Conservation (phyloP, 306 rosid species). For the Pterocarpus macrocarpus region DNA sequence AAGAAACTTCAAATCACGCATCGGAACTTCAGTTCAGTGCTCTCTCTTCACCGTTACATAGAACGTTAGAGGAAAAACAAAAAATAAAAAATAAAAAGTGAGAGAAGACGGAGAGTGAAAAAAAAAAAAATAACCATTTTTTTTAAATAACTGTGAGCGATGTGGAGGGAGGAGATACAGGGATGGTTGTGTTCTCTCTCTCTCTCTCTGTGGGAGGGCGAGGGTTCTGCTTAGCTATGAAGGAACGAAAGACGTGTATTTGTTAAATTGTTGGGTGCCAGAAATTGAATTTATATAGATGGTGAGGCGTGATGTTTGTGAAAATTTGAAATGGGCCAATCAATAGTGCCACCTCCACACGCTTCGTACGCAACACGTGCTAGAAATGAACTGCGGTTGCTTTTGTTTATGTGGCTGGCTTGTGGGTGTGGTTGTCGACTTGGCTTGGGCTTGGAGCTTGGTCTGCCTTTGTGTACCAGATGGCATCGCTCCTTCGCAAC, state of each 20-base stretch:
- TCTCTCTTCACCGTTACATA: neutral
- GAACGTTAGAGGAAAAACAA: no score
- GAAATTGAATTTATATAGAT: slow-evolving; percentile 37
- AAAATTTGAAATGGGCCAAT: slow-evolving; percentile 45
- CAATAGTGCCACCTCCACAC: slow-evolving; percentile 39
- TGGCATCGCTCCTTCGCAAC: no score
- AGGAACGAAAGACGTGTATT: neutral
- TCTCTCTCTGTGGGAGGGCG: no score
- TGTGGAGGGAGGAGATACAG: slow-evolving; percentile 25
- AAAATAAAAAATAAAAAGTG: neutral
- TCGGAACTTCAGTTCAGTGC: slow-evolving; percentile 7
- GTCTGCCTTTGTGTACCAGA: no score
- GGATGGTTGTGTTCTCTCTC: neutral
- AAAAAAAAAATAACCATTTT: slow-evolving; percentile 48
- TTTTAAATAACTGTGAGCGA: slow-evolving; percentile 13
- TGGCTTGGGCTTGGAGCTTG: slow-evolving; percentile 6
- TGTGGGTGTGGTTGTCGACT: slow-evolving; percentile 12
- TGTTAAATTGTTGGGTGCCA: neutral
- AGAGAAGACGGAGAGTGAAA: neutral
- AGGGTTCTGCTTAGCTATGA: neutral
- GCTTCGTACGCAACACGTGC: slow-evolving; percentile 29
- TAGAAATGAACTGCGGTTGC: neutral
- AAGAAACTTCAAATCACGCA: neutral
- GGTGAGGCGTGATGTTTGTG: neutral
- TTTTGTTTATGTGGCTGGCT: neutral